A percentile compares a stretch with the other conserved stretches of the same genome.
Evolutionary conservation across 345 rosid genomes (phyloP).

Genomic region (Iberis pinnata): DNA sequence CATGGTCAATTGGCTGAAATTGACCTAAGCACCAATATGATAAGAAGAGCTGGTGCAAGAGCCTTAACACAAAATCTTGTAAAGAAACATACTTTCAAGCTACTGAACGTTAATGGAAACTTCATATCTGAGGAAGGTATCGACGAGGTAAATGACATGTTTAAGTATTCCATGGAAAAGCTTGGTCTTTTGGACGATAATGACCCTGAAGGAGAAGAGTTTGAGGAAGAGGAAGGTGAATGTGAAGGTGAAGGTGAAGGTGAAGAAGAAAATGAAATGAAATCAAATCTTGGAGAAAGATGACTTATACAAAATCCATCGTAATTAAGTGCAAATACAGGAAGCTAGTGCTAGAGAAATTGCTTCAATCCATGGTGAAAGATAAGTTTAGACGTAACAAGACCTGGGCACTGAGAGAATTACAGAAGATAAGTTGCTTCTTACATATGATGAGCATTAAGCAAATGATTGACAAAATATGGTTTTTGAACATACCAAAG

Average conservation of each 20-base stretch:
- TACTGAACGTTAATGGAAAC: conserved; percentile 61
- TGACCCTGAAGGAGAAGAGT: conserved; percentile 70
- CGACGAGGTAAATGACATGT: conserved; percentile 65
- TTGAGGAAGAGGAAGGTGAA: conserved; percentile 48
- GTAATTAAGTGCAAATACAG: no score
- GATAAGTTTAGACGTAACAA: no score
- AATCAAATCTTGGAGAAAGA: conserved; percentile 47
- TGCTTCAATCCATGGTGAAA: no score
- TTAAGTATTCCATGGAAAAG: conserved; percentile 43
- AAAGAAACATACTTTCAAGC: conserved; percentile 47
- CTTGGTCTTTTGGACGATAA: conserved; percentile 75
- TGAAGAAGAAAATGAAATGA: conserved; percentile 52
- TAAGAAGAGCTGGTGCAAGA: conserved; percentile 70
- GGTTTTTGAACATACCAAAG: no score
- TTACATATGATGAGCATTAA: no score
- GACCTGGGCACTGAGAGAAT: no score
- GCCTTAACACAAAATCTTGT: conserved; percentile 53
- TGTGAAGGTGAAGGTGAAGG: no score
- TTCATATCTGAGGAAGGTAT: conserved; percentile 80
- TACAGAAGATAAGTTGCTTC: no score
- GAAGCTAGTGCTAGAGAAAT: no score
- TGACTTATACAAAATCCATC: no score
- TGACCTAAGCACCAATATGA: conserved; percentile 57
- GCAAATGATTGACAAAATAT: no score
- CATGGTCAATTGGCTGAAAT: conserved; percentile 58